These are phyloP conservation scores for Acanthamoeba rhysodes DNA, from an alignment of 208 protist species.

Conservation along the genomic window DNA sequence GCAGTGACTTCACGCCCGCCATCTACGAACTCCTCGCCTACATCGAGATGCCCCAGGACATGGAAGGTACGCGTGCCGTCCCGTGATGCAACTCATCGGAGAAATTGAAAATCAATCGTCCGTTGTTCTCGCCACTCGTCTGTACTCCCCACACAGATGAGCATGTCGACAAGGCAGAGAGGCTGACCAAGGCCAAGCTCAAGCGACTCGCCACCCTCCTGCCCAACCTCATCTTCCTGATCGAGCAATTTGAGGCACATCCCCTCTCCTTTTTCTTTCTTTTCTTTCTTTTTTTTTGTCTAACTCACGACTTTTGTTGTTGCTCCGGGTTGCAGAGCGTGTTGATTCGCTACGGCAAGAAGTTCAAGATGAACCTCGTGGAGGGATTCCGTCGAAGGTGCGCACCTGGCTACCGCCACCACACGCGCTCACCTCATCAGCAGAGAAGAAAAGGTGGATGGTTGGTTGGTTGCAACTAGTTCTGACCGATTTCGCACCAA, in stretches of 20 bases:
- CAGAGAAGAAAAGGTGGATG: not conserved
- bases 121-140: no score
- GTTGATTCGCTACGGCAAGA: constrained; percentile 57
- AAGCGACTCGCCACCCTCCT: constrained; percentile 45
- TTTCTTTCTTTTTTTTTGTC: constrained; percentile 41
- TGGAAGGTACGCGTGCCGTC: not conserved
- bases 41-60: not conserved
- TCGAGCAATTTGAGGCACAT: constrained; percentile 61
- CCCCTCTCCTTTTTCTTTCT: not conserved
- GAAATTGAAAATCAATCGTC: no score
- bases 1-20: constrained; percentile 55
- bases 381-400: constrained; percentile 41
- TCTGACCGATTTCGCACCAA: no score
- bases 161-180: not conserved
- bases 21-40: constrained; percentile 73
- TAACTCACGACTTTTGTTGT: not conserved
- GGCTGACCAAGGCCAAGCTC: constrained; percentile 72
- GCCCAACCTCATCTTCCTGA: constrained; percentile 73
- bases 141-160: not conserved
- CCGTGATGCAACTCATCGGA: no score
- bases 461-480: no score
- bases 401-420: not conserved
- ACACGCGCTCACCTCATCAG: no score
- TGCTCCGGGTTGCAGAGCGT: not conserved
- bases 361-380: constrained; percentile 62